Evolutionary conservation across 306 rosid species (phyloP).

Genomic region (Calophaca sinica): DNA sequence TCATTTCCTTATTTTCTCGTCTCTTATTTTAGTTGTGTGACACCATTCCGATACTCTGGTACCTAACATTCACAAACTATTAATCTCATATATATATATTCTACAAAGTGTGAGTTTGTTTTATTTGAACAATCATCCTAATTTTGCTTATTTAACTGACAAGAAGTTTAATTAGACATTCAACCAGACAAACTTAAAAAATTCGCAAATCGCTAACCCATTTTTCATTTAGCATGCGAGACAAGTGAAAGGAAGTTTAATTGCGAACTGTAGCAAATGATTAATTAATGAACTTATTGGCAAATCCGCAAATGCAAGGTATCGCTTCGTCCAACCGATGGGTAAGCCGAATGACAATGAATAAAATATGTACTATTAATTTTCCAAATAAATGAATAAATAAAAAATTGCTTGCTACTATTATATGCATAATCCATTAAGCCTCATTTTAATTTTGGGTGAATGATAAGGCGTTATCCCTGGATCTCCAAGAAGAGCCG

Average conservation of each 20-base stretch:
- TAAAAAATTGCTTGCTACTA: neutral
- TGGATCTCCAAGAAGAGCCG: slow-evolving; percentile 12
- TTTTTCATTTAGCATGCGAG: neutral
- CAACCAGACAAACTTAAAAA: too few relatives aligned
- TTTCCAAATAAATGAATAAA: neutral
- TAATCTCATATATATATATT: too few relatives aligned
- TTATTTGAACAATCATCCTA: too few relatives aligned
- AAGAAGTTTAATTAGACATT: too few relatives aligned
- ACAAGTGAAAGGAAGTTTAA: slow-evolving; percentile 1
- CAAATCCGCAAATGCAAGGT: neutral
- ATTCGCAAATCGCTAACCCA: too few relatives aligned
- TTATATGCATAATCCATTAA: neutral
- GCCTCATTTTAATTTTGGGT: neutral
- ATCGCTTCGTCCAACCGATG: slow-evolving; percentile 6
- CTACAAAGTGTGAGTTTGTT: too few relatives aligned
- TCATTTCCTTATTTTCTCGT: too few relatives aligned
- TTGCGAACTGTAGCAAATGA: neutral
- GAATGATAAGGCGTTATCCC: slow-evolving; percentile 5
- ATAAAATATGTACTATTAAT: neutral
- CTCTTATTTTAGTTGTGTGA: too few relatives aligned
- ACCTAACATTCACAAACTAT: too few relatives aligned
- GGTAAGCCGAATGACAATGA: neutral
- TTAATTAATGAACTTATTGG: neutral
- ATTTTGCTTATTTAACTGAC: too few relatives aligned
- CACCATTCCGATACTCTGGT: too few relatives aligned